These are phyloP conservation scores for Dendrothele bispora DNA, from an alignment of 768 basidiomycete genomes.

Conservation along the genomic window DNA sequence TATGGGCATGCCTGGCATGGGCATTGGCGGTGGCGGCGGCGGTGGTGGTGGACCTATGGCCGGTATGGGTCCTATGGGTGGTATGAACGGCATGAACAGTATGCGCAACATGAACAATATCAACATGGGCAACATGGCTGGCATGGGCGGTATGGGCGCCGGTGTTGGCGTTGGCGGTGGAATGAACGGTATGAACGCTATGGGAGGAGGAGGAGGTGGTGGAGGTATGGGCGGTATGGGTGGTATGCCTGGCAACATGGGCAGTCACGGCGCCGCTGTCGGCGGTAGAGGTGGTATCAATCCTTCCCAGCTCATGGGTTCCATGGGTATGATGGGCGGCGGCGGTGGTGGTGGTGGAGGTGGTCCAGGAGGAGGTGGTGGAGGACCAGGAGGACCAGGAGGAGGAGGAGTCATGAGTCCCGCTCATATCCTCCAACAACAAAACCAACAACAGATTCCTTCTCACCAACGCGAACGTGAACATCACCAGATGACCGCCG, in stretches of 20 bases:
- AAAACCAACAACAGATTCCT: conserved; percentile 1
- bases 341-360: not conserved
- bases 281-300: conserved; percentile 3
- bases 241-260: too few species aligned
- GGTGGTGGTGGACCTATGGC: not conserved
- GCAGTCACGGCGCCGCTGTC: conserved; percentile 2
- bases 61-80: not conserved
- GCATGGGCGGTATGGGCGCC: conserved; percentile 3
- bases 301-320: conserved; percentile 7
- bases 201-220: too few species aligned
- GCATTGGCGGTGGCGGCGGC: not conserved
- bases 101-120: too few species aligned
- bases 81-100: not conserved
- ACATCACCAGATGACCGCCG: conserved; percentile 4
- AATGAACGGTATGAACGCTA: not conserved
- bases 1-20: conserved; percentile 5
- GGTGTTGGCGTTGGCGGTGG: not conserved
- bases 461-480: conserved; percentile 9
- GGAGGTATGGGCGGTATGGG: too few species aligned
- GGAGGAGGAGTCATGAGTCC: conserved; percentile 2
- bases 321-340: not conserved
- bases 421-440: conserved; percentile 3
- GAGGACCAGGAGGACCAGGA: conserved; percentile 2
- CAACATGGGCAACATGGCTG: too few species aligned
- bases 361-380: not conserved